These are phyloP conservation scores for Trichoderma asperelloides DNA, from an alignment of 495 filamentous ascomycete species.

Conservation along the genomic window DNA sequence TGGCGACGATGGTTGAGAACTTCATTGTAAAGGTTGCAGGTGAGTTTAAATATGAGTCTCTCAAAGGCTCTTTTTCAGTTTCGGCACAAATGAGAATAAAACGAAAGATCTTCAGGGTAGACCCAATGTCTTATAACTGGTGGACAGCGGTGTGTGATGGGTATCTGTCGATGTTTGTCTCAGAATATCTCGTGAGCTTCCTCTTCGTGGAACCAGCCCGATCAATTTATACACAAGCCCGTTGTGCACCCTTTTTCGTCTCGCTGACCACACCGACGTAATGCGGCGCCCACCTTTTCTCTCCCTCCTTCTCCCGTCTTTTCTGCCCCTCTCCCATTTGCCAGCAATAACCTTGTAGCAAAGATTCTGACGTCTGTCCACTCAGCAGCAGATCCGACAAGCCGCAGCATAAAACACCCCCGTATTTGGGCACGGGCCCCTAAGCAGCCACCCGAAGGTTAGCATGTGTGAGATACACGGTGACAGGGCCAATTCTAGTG, in stretches of 20 bases:
- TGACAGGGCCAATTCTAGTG: no score
- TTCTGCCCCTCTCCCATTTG: not conserved
- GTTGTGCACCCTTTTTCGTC: not conserved
- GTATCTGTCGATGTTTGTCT: not conserved
- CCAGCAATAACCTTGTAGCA: not conserved
- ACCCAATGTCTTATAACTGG: not conserved
- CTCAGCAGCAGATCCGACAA: not conserved
- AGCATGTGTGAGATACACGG: no score
- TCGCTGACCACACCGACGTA: not conserved
- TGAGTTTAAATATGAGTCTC: not conserved
- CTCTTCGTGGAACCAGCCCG: not conserved
- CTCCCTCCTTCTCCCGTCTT: not conserved
- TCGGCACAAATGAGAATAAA: not conserved
- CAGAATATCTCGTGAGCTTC: not conserved
- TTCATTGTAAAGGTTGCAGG: not conserved
- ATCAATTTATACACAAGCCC: not conserved
- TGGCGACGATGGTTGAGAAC: conserved; percentile 2
- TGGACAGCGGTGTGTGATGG: not conserved
- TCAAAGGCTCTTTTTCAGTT: no score
- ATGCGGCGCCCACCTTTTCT: not conserved
- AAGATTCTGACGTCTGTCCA: not conserved
- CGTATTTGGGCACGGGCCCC: not conserved
- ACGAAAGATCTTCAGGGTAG: not conserved
- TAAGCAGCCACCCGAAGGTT: not conserved
- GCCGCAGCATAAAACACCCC: not conserved